Evolutionary conservation across 1,284 basidiomycete species (phyloP), one percentile per base, ranked within the genome.

Genomic region (Sanghuangporus baumii): DNA sequence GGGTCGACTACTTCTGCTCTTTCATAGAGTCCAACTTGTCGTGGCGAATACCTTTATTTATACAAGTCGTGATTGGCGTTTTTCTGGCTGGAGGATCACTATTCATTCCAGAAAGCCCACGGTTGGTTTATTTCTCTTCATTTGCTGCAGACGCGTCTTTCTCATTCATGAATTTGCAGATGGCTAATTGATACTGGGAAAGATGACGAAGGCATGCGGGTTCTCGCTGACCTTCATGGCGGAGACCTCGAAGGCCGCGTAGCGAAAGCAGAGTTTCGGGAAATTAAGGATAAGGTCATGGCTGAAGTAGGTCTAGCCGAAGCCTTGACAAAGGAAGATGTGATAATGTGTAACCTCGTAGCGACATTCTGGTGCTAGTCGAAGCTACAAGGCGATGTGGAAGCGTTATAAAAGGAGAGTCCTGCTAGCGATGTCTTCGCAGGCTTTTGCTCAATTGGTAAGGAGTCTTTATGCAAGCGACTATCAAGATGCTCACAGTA

Each of bases 1-100:
- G 95, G 95, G 86, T 90, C 65, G 96, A 96, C 74, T 99, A 98
- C 75, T 91, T 93, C 69, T 93, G 90, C 72, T 96, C 93, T 6
- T 98, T 84, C 78, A 83, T 95, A 57, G 84, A 92, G 57, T 90
- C 88, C 8, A 84, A 95, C 73, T 74, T 86, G 64, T 85, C 92
- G 34, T 96, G 93, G 93, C 81, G 93, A 40, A 79, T 94, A 60
- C 93, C 93, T 14, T 81, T 95, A 20, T 89, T 88, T 68, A 79
- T 94, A 11, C 93, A 94, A 81, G 92, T 90, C 69, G 73, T 97
- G 54, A 97, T 98, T 65, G 96, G 96, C 20, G 70, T 79, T 7
- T 86, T 96, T 58, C 86, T 99, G 41, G 88, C 93, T 2, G 73
- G 82, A 6, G 96, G 96, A 3, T 93, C 91, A 1, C 76, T 98